Evolutionary conservation across 345 rosid species (phyloP).

Genomic region (Acer yangbiense): DNA sequence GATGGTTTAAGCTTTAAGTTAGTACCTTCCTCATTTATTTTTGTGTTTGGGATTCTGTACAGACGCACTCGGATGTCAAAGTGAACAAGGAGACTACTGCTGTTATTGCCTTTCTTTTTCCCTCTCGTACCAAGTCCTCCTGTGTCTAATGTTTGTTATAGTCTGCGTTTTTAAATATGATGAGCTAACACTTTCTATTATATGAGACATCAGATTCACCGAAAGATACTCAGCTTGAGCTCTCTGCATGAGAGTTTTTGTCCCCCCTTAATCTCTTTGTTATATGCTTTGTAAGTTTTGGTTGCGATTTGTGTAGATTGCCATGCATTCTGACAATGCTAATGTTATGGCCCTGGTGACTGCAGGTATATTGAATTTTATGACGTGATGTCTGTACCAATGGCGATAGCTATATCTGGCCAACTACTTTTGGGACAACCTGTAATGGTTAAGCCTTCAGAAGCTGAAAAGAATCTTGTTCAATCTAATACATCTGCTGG

Average conservation of each 20-base stretch:
- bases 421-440: slow-evolving; percentile 90
- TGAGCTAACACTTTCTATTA: slow-evolving; percentile 60
- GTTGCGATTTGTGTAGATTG: slow-evolving; percentile 15
- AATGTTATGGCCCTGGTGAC: slow-evolving; percentile 30
- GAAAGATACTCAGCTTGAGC: slow-evolving; percentile 80
- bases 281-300: slow-evolving; percentile 58
- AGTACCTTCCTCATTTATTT: slow-evolving; percentile 19
- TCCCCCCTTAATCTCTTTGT: slow-evolving; percentile 61
- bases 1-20: slow-evolving; percentile 19
- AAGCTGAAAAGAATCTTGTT: slow-evolving; percentile 95
- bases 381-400: slow-evolving; percentile 92
- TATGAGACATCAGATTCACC: slow-evolving; percentile 58
- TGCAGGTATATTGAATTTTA: slow-evolving; percentile 96
- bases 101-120: slow-evolving; percentile 4
- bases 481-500: slow-evolving; percentile 66
- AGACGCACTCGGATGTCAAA: slow-evolving; percentile 18
- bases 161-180: slow-evolving; percentile 23
- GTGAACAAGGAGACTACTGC: slow-evolving; percentile 20
- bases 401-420: slow-evolving; percentile 95
- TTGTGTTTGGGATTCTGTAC: slow-evolving; percentile 23
- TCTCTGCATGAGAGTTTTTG: slow-evolving; percentile 66
- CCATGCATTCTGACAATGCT: slow-evolving; percentile 36
- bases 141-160: slow-evolving; percentile 18
- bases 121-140: slow-evolving; percentile 1
- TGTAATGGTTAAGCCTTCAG: slow-evolving; percentile 98